Evolutionary conservation across 2,329 filamentous ascomycete genomes (phyloP).

Genomic region (Diplocarpon mali): DNA sequence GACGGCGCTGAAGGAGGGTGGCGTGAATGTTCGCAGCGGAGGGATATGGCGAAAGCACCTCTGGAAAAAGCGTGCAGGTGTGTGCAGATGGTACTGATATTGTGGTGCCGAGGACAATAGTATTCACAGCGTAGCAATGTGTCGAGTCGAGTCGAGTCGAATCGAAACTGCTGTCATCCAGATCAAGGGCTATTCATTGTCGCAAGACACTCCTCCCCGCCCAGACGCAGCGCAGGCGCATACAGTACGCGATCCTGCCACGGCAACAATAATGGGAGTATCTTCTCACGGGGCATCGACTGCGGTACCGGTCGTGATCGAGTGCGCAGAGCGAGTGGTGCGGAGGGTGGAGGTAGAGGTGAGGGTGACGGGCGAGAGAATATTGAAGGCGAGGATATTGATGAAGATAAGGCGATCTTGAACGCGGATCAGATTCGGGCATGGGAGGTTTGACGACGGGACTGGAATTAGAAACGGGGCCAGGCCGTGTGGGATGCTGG

Average conservation of each 20-base stretch:
- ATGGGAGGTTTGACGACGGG: too few relatives aligned
- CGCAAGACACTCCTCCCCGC: slow-evolving; percentile 3
- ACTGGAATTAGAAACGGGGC: too few relatives aligned
- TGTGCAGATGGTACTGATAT: too few relatives aligned
- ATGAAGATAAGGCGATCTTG: too few relatives aligned
- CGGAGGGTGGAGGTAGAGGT: neutral
- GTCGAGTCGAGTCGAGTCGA: neutral
- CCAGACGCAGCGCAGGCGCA: slow-evolving; percentile 5
- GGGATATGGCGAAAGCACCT: too few relatives aligned
- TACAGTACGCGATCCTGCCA: neutral
- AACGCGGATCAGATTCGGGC: too few relatives aligned
- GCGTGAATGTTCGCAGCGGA: too few relatives aligned
- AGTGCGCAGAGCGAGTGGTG: neutral
- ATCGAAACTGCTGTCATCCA: neutral
- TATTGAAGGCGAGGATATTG: neutral
- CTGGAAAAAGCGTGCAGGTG: neutral
- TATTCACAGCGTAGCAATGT: too few relatives aligned
- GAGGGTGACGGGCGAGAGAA: neutral
- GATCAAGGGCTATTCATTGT: slow-evolving; percentile 8
- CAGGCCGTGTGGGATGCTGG: too few relatives aligned
- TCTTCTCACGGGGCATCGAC: slow-evolving; percentile 1
- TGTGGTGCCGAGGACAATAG: too few relatives aligned
- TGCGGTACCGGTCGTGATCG: neutral
- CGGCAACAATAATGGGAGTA: neutral
- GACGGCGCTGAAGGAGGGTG: neutral